Conservation (phyloP, 352 stramenopile genomes). For the Plasmopara halstedii region DNA sequence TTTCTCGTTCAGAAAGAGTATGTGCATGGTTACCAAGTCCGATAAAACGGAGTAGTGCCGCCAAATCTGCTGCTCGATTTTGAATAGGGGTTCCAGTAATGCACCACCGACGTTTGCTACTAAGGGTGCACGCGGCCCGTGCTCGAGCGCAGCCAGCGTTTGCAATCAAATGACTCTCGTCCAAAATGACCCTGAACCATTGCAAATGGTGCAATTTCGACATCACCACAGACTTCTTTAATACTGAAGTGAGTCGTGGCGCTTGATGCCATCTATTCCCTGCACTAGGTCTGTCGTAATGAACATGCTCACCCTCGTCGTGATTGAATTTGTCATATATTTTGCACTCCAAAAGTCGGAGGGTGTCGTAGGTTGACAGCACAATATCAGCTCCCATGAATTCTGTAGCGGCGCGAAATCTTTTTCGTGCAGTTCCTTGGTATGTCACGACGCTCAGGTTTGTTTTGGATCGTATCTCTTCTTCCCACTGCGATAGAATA, state of each 20-base stretch:
- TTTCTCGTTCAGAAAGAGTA: constrained; percentile 45
- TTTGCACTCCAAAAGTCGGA: constrained; percentile 67
- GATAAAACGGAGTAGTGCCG: constrained; percentile 84
- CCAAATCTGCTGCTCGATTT: constrained; percentile 81
- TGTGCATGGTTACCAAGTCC: constrained; percentile 47
- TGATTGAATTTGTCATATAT: constrained; percentile 24
- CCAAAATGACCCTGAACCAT: constrained; percentile 84
- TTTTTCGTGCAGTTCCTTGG: constrained; percentile 56
- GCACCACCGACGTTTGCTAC: constrained; percentile 74
- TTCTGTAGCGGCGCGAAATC: constrained; percentile 51
- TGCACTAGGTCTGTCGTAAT: constrained; percentile 9
- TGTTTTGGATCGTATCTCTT: constrained; percentile 71
- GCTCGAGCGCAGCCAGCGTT: constrained; percentile 70
- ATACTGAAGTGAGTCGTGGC: constrained; percentile 18
- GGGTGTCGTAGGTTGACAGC: constrained; percentile 74
- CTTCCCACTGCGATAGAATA: constrained; percentile 81
- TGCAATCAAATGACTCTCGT: constrained; percentile 87
- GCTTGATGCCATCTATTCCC: constrained; percentile 23
- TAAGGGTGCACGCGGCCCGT: constrained; percentile 49
- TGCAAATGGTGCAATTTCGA: constrained; percentile 71
- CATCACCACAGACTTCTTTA: constrained; percentile 24
- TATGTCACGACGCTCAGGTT: constrained; percentile 72
- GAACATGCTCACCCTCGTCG: constrained; percentile 6
- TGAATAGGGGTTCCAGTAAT: constrained; percentile 88
- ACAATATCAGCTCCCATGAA: constrained; percentile 79